Base-by-base conservation (phyloP, 1,139 yeast species). In the Diutina sp. region DNA sequence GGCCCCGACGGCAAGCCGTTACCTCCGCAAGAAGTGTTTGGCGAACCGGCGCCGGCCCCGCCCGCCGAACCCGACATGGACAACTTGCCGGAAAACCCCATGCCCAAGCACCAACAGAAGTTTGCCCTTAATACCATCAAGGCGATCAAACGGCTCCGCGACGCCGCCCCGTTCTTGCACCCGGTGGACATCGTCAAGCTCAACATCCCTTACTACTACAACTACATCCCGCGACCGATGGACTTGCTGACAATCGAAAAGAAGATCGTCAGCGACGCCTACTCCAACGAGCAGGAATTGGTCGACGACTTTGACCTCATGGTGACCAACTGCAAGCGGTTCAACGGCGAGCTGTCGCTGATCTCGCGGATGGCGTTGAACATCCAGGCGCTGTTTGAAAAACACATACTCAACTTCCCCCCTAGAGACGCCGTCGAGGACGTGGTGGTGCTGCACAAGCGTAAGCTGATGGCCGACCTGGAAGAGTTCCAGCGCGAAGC, bases 401-500 rank as follows among this genome's bases (percentile, higher is more conserved):
- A 91, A 65, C 97, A 93, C 69, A 84, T 90, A 85, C 78, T 87
- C 60, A 89, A 90, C 69, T 85, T 91, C 83, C 99, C 99, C 4
- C 82, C 91, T 3, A 84, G 79, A 63, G 90, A 87, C 14, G 73
- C 80, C 56, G 82, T 87, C 1, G 67, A 66, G 3, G 60, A 60
- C 54, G 55, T 58, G 7, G 74, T 82, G 6, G 71, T 78, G n/a
- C 77, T 77, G 2, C 80, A 75, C 54, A 77, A 73, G 58, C 80
- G 78, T 46, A 69, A 69, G 58, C 53, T 50, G 53, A 38, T 50
- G 41, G 53, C 53, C 8, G 53, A 50, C 53, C 53, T 50, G 53
- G 53, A 50, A 32, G 53, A 50, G 29, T 50, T 50, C 29, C 16
- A 50, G 14, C 53, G 53, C 4, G 53, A 50, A 16, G 53, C 53